Base-by-base conservation (phyloP, 192 early-diverging fungal genomes). In the Backusella macrospora region DNA sequence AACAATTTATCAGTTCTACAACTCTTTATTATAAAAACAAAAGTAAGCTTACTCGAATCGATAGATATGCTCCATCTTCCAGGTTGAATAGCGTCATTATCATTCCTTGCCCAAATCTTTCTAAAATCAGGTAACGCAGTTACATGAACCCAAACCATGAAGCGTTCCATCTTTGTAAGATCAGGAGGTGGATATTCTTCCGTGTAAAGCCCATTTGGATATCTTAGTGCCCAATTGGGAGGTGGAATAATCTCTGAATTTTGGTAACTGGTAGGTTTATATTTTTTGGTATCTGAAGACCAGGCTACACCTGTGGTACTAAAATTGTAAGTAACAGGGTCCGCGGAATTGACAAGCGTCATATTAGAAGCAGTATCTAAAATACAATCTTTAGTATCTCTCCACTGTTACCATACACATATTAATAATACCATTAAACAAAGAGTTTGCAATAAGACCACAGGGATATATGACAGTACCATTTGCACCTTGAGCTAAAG, bases 121-220 rank as follows among this genome's bases (percentile, higher is more conserved):
- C 96, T 85, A 85, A 99, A 99, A 21, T 90, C 94, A 12, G 96
- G 95, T 70, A 98, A 86, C 0, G 94, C 97, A 6, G 97, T 93
- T 1, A 93, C 94, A 38, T 95, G 87, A 94, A 97, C 96, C 97
- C 97, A 99, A 29, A 99, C 96, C 80, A 95, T 91, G 73, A 99
- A 91, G 29, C 90, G 87, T 84, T 97, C 91, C 83, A 91, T 84
- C 13, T 62, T 73, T 1, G 81, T 67, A 44, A 96, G 80, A 69
- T 96, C 84, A 0, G 94, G 92, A 29, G 86, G 92, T 13, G 80
- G 80, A 29, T 81, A 44, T 49, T 78, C 78, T 10, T 73, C 70
- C 18, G 73, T 72, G 59, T 86, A 84, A 26, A 79, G 74, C 6
- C 84, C 86, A 49, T 78, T 70, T 6, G 90, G 89, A 71, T 87